Percentiles rank a stretch among this genome's conserved stretches.
phyloP scores from a whole-genome alignment of 768 basidiomycete species.

The Mycena crocata region DNA sequence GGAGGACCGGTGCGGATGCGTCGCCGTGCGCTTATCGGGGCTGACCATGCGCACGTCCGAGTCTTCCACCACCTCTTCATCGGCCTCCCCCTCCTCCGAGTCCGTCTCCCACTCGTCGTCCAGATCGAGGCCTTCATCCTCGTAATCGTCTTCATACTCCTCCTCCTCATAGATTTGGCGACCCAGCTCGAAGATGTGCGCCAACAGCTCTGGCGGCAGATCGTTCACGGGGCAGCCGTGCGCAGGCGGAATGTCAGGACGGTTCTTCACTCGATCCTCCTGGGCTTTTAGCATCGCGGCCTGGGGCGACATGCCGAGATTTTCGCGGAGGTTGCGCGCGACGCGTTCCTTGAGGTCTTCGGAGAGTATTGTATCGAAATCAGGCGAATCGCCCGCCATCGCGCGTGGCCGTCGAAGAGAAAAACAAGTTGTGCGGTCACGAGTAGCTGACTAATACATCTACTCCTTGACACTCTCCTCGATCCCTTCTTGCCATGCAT shows the following conservation, averaged over 20 bases:
- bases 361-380: constrained; percentile 15
- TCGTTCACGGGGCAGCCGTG: constrained; percentile 62
- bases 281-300: constrained; percentile 50
- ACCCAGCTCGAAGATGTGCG: constrained; percentile 65
- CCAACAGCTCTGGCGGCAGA: constrained; percentile 68
- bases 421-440: neutral
- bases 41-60: constrained; percentile 32
- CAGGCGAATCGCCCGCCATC: constrained; percentile 24
- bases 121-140: constrained; percentile 47
- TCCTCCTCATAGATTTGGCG: constrained; percentile 50
- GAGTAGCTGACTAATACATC: neutral
- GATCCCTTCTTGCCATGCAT: constrained; percentile 70
- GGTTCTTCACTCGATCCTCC: constrained; percentile 55
- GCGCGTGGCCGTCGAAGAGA: neutral
- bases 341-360: constrained; percentile 23
- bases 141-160: constrained; percentile 45
- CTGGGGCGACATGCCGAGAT: constrained; percentile 41
- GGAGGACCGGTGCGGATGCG: constrained; percentile 14
- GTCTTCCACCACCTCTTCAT: constrained; percentile 37
- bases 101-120: constrained; percentile 51
- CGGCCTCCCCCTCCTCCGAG: constrained; percentile 41
- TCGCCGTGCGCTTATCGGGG: constrained; percentile 19
- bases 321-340: constrained; percentile 32
- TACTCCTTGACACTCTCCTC: constrained; percentile 37
- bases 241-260: constrained; percentile 57